Conservation (phyloP, 176 grass and related monocot species). For the Phoenix roebelenii region DNA sequence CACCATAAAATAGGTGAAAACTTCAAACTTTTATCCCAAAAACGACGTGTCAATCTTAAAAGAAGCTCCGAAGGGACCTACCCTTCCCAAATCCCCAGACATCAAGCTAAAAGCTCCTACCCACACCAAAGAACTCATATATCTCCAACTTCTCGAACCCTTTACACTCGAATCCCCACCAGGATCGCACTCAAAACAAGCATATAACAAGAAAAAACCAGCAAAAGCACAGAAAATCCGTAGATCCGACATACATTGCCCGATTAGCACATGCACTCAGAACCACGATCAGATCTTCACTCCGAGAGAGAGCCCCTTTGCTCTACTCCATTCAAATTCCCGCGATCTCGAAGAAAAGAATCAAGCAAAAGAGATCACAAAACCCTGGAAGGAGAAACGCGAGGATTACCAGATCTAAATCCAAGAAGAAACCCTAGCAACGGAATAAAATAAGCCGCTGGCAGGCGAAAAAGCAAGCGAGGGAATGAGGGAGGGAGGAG, state of each 20-base stretch:
- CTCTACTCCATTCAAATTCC: no score
- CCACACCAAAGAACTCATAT: no score
- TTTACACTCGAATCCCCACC: constrained; percentile 26
- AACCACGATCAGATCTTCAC: constrained; percentile 23
- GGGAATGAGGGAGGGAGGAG: constrained; percentile 15
- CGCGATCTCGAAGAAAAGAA: constrained; percentile 6
- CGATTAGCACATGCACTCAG: constrained; percentile 15
- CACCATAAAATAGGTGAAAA: no score
- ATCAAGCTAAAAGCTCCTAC: no score
- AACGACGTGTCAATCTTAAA: no score
- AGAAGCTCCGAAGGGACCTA: no score
- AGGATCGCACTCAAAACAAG: not conserved
- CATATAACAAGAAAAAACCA: constrained; percentile 15
- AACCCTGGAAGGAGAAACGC: constrained; percentile 5
- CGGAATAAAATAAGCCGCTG: not conserved
- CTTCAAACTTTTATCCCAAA: no score
- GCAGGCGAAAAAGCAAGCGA: constrained; percentile 20
- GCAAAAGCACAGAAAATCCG: not conserved
- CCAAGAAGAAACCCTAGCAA: constrained; percentile 28
- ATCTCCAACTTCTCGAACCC: no score
- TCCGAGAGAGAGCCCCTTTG: not conserved
- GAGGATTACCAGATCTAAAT: constrained; percentile 37
- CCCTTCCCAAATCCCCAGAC: no score
- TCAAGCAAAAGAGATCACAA: constrained; percentile 8
- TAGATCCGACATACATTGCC: constrained; percentile 49